Percentiles rank a stretch among this genome's conserved stretches.
These are phyloP conservation scores for Moricandia moricandioides DNA, from an alignment of 345 rosid genomes.

Conservation along the genomic window DNA sequence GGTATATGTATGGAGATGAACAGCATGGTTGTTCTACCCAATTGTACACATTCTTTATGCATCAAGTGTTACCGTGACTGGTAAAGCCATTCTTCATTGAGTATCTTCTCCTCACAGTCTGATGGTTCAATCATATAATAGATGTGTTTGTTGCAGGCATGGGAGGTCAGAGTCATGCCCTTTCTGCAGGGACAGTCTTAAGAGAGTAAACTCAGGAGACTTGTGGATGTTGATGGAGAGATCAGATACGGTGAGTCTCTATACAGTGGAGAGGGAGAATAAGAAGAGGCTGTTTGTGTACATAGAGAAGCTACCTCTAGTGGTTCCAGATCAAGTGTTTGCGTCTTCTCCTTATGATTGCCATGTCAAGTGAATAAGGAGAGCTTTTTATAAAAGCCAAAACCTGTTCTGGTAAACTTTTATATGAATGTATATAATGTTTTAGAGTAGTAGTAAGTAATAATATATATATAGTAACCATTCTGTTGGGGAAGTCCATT, in stretches of 20 bases:
- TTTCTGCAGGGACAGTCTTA: slow-evolving; percentile 69
- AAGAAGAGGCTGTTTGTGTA: slow-evolving; percentile 60
- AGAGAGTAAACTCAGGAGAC: slow-evolving; percentile 60
- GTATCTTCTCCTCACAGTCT: neutral
- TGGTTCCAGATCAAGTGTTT: slow-evolving; percentile 35
- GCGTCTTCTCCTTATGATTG: slow-evolving; percentile 46
- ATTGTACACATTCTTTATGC: slow-evolving; percentile 7
- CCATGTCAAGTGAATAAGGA: slow-evolving; percentile 36
- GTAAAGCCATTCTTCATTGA: slow-evolving; percentile 35
- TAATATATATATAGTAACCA: slow-evolving; percentile 21
- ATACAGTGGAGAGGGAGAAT: slow-evolving; percentile 46
- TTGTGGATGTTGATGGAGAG: slow-evolving; percentile 66
- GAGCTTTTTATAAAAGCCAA: neutral
- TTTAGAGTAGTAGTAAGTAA: slow-evolving; percentile 31
- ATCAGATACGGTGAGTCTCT: slow-evolving; percentile 47
- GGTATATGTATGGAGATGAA: slow-evolving; percentile 80
- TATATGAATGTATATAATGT: slow-evolving; percentile 21
- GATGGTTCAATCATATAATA: neutral
- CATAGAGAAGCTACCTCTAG: slow-evolving; percentile 66
- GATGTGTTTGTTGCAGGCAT: slow-evolving; percentile 46
- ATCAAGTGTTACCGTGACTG: slow-evolving; percentile 39
- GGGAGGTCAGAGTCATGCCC: slow-evolving; percentile 80
- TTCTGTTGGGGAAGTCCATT: slow-evolving; percentile 31
- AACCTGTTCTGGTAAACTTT: neutral
- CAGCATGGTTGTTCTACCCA: slow-evolving; percentile 64